These are phyloP conservation scores for Juncus effusus DNA, from an alignment of 176 grass and related monocot genomes.

Conservation along the genomic window DNA sequence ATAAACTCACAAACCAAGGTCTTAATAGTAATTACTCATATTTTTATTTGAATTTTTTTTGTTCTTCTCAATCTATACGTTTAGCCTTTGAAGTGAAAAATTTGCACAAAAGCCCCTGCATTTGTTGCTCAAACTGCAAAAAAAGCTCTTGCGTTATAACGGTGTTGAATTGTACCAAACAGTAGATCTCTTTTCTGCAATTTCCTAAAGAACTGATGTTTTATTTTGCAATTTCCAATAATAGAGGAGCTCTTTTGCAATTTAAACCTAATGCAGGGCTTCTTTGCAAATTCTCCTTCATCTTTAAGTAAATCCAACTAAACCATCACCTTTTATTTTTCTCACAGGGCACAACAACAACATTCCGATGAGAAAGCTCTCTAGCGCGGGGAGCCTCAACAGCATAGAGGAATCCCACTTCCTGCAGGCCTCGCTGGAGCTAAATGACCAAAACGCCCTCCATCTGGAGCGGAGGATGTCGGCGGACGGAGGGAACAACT, in stretches of 20 bases:
- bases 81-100: conserved; percentile 6
- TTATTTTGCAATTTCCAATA: background rate
- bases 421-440: conserved; percentile 88
- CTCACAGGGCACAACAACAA: conserved; percentile 37
- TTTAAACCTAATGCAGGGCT: no score
- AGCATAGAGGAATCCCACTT: conserved; percentile 92
- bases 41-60: conserved; percentile 11
- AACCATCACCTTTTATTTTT: background rate
- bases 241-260: no score
- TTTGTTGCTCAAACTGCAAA: no score
- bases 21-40: conserved; percentile 48
- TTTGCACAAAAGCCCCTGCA: no score
- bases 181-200: no score
- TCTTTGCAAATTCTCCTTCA: no score
- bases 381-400: conserved; percentile 57
- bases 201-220: background rate
- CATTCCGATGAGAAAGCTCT: conserved; percentile 59
- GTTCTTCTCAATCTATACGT: conserved; percentile 15
- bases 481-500: conserved; percentile 69
- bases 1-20: conserved; percentile 61
- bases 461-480: conserved; percentile 77
- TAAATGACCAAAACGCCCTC: conserved; percentile 55
- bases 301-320: background rate
- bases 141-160: no score
- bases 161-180: no score